phyloP scores from a whole-genome alignment of 2,329 filamentous ascomycete genomes.

The Tolypocladium inflatum region DNA sequence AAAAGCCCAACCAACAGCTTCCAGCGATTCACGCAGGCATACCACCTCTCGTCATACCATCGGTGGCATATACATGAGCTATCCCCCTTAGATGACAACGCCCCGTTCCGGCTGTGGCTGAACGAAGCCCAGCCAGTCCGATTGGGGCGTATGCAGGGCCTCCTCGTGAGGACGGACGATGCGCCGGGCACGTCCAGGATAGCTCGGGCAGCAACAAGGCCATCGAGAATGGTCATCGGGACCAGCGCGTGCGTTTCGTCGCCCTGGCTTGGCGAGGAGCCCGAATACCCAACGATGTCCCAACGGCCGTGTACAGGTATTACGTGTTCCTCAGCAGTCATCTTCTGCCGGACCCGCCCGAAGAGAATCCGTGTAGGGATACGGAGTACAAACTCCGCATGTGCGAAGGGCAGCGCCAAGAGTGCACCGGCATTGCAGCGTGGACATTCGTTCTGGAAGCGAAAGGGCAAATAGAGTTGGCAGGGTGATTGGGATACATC shows the following conservation, averaged over 20 bases:
- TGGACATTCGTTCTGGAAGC: neutral
- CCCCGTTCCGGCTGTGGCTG: neutral
- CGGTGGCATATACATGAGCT: neutral
- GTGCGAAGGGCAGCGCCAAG: neutral
- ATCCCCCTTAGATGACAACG: neutral
- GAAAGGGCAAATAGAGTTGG: neutral
- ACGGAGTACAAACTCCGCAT: neutral
- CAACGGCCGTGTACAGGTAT: neutral
- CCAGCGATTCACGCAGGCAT: neutral
- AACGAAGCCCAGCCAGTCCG: too few species aligned
- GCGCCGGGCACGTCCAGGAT: neutral
- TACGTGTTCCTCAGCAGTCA: neutral
- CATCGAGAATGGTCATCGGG: neutral
- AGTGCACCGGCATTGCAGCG: neutral
- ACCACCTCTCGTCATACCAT: neutral
- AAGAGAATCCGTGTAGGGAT: neutral
- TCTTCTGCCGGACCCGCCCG: neutral
- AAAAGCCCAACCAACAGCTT: neutral
- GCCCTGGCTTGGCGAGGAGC: neutral
- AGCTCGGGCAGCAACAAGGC: neutral
- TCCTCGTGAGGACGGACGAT: neutral
- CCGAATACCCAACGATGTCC: neutral
- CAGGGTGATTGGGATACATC: neutral
- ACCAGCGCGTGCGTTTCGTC: too few species aligned
- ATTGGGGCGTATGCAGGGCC: too few species aligned